Conservation (phyloP, 306 rosid species). For the Luffa aegyptiaca region DNA sequence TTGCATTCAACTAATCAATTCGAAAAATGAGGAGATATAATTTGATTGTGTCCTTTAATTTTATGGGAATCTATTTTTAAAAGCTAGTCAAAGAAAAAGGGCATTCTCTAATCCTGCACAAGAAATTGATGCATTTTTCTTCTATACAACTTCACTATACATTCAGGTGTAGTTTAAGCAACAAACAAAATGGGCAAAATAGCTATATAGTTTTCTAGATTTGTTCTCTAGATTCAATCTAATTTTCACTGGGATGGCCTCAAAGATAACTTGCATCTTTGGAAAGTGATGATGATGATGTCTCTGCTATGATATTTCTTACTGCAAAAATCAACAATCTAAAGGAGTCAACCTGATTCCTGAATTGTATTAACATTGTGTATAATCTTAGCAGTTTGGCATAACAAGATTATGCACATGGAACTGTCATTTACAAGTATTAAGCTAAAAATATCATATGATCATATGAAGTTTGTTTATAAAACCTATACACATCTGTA, state of each 20-base stretch:
- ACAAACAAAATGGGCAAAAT: neutral
- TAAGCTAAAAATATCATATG: neutral
- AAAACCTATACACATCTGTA: slow-evolving; percentile 3
- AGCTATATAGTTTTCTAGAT: neutral
- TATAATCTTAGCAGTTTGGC: neutral
- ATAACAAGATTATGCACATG: neutral
- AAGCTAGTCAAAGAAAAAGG: neutral
- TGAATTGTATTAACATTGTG: neutral
- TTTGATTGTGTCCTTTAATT: too few relatives aligned
- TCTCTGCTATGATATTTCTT: neutral
- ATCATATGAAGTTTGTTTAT: neutral
- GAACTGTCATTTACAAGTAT: neutral
- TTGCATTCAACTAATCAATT: too few relatives aligned
- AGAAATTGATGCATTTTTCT: neutral
- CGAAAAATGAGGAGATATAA: too few relatives aligned
- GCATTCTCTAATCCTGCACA: neutral
- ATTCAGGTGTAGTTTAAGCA: neutral
- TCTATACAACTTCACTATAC: neutral
- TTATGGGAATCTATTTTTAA: too few relatives aligned
- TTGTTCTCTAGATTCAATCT: neutral
- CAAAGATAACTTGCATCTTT: neutral
- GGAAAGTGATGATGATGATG: neutral
- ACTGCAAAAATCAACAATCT: neutral
- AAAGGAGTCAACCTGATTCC: neutral
- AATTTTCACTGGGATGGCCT: neutral